Evolutionary conservation across 2,329 filamentous ascomycete genomes (phyloP), one percentile per base, ranked within the genome.

Genomic region (Fusarium temperatum): DNA sequence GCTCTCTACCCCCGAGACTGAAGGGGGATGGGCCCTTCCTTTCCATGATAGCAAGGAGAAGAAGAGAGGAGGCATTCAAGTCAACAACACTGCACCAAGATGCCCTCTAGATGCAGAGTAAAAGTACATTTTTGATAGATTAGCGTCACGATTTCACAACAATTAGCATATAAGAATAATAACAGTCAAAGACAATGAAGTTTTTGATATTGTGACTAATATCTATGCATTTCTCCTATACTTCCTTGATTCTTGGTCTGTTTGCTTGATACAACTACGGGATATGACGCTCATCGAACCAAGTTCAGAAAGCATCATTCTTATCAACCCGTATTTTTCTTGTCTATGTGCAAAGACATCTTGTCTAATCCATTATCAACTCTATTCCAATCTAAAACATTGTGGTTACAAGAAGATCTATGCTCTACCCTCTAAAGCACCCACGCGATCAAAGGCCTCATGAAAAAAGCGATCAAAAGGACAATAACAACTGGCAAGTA

Each of bases 1-100:
- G 95, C 84, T 98, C 63, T 91, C 93, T 17, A 94, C 93, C 6
- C 94, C 94, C 0, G 92, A 96, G 83, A 86, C 83, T 28, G 94
- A 97, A 82, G 95, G 94, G 6, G 95, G 95, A 0, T 97, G 94
- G 94, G 90, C 89, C 58, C 82, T 97, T 82, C 94, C 94, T 2
- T 96, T 95, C 84, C 91, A 90, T 77, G 95, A 97, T 82, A 92
- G 89, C 63, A 85, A 89, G 63, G 92, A 96, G 87, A 94, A 93
- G 89, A 97, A 97, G 89, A 88, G 95, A 24, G 94, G 94, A 13
- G 95, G 94, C 0, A 94, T 97, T 74, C 95, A 97, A 84, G 94
- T 98, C 6, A 89, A 97, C 81, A 90, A 97, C 81, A 93, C 88
- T 32, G 85, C 92, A 14, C 94, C 94, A 3, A 89, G 91, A 57